Percentiles rank a stretch among this genome's conserved stretches.
Conservation (phyloP, 768 basidiomycete genomes). For the Boletus sp. region DNA sequence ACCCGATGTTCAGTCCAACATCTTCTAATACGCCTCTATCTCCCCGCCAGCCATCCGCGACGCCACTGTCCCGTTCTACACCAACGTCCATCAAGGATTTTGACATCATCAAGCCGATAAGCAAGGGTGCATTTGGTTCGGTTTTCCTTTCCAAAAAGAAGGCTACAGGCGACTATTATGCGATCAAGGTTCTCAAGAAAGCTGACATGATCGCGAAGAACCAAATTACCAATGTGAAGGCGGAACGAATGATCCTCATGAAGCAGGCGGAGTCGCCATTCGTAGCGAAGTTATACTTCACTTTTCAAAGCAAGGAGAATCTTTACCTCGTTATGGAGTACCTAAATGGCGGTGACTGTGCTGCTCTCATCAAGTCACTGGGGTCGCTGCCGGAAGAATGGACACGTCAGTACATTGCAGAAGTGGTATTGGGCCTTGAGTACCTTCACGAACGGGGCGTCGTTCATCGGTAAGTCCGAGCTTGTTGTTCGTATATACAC, state of each 20-base stretch:
- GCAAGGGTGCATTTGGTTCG: constrained; percentile 97
- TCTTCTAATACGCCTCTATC: constrained; percentile 61
- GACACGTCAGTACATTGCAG: constrained; percentile 95
- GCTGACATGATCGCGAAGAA: constrained; percentile 99
- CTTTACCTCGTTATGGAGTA: constrained; percentile 99
- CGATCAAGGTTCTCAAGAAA: constrained; percentile 99
- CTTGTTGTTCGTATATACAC: background rate
- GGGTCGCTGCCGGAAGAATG: constrained; percentile 94
- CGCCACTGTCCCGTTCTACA: constrained; percentile 72
- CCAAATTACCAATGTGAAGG: constrained; percentile 99
- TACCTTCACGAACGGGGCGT: constrained; percentile 95
- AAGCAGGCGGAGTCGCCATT: constrained; percentile 98
- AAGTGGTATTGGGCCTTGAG: constrained; percentile 91
- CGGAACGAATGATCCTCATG: constrained; percentile 99
- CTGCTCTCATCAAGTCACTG: constrained; percentile 93
- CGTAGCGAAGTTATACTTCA: constrained; percentile 96
- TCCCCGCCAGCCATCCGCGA: constrained; percentile 77
- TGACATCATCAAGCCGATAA: constrained; percentile 98
- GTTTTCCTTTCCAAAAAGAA: constrained; percentile 99
- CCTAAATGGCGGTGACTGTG: constrained; percentile 96
- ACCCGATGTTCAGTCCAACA: constrained; percentile 58
- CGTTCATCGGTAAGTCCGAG: constrained; percentile 82
- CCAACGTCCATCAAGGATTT: constrained; percentile 98
- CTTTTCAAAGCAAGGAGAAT: constrained; percentile 99
- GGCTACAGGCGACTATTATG: constrained; percentile 96